These are phyloP conservation scores for Anisogramma anomala DNA, from an alignment of 2,329 filamentous ascomycete species.

Conservation along the genomic window DNA sequence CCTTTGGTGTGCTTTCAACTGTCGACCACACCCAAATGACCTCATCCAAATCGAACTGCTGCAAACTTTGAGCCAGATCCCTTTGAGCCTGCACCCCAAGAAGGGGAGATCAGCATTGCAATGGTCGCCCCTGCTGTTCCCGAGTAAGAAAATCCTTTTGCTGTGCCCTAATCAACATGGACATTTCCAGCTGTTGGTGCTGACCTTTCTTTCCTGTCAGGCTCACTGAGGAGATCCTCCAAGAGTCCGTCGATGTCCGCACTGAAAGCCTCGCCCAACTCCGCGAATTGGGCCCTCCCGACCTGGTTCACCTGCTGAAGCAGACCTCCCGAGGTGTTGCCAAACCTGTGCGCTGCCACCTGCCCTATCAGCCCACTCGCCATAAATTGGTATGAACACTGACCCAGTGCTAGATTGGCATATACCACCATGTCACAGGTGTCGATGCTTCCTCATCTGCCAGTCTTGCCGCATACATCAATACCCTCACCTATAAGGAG, in stretches of 20 bases:
- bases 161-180: conserved; percentile 2
- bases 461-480: conserved; percentile 94
- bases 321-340: conserved; percentile 45
- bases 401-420: conserved; percentile 52
- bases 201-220: conserved; percentile 41
- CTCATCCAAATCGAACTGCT: conserved; percentile 6
- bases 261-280: conserved; percentile 78
- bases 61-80: conserved; percentile 5
- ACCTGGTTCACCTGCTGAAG: conserved; percentile 91
- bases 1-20: conserved; percentile 3
- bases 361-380: not conserved
- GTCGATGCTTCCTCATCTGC: conserved; percentile 96
- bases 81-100: conserved; percentile 4
- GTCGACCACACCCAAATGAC: too few relatives aligned
- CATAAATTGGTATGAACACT: conserved; percentile 6
- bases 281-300: conserved; percentile 87
- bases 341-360: conserved; percentile 35
- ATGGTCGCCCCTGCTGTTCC: conserved; percentile 68
- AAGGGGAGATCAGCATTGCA: conserved; percentile 22
- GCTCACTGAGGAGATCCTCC: conserved; percentile 84
- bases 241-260: conserved; percentile 83
- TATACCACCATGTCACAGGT: conserved; percentile 96
- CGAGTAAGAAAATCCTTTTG: conserved; percentile 42
- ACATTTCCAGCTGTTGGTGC: conserved; percentile 8
- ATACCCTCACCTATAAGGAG: conserved; percentile 86